A percentile compares a stretch with the other conserved stretches of the same genome.
phyloP scores from a whole-genome alignment of 2,329 filamentous ascomycete genomes.

The Monilinia aucupariae region DNA sequence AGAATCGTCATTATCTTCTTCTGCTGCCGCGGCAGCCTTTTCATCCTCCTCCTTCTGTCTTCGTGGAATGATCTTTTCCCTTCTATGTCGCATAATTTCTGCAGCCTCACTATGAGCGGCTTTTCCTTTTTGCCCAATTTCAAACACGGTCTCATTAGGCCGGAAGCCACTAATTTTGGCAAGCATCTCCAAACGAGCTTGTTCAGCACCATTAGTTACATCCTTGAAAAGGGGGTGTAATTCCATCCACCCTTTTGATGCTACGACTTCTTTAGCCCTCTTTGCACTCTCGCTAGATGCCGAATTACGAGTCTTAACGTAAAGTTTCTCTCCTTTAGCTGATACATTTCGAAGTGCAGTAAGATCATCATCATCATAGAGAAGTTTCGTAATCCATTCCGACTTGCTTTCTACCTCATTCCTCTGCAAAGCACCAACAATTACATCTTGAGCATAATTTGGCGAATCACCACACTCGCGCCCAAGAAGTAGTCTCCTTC shows the following conservation, averaged over 20 bases:
- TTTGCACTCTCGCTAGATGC: conserved; percentile 89
- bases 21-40: conserved; percentile 33
- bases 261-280: conserved; percentile 71
- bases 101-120: conserved; percentile 57
- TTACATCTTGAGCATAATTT: conserved; percentile 76
- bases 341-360: conserved; percentile 65
- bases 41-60: conserved; percentile 39
- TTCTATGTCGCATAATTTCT: conserved; percentile 68
- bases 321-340: conserved; percentile 85
- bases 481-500: conserved; percentile 74
- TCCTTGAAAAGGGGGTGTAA: conserved; percentile 77
- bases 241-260: conserved; percentile 64
- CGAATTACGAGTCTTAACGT: conserved; percentile 81
- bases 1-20: conserved; percentile 34
- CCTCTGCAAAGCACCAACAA: conserved; percentile 70
- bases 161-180: conserved; percentile 83
- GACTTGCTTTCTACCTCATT: conserved; percentile 68
- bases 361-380: conserved; percentile 72
- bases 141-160: conserved; percentile 93
- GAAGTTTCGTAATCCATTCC: conserved; percentile 77
- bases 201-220: conserved; percentile 58
- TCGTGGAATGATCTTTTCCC: conserved; percentile 61
- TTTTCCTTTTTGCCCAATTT: conserved; percentile 72
- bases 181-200: conserved; percentile 77
- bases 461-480: conserved; percentile 52